Evolutionary conservation across 2,329 filamentous ascomycete species (phyloP).

Genomic region (Dactylellina drechsleri): DNA sequence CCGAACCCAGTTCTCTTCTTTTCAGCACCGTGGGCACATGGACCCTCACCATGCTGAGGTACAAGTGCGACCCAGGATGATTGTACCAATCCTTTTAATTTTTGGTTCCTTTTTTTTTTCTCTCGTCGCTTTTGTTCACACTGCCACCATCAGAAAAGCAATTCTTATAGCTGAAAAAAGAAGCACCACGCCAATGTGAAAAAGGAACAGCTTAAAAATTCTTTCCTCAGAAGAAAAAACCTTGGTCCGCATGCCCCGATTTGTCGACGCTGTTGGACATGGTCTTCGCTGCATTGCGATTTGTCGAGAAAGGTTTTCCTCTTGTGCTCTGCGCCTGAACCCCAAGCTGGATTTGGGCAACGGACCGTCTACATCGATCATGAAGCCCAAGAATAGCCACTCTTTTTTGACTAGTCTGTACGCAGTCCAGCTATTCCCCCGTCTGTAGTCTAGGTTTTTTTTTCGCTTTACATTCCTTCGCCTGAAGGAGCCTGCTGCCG

Average conservation of each 20-base stretch:
- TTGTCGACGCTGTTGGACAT: slow-evolving; percentile 39
- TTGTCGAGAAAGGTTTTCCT: slow-evolving; percentile 41
- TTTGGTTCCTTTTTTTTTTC: background rate
- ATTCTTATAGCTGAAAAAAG: slow-evolving; percentile 53
- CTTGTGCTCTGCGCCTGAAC: slow-evolving; percentile 3
- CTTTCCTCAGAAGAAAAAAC: slow-evolving; percentile 25
- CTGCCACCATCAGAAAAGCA: slow-evolving; percentile 53
- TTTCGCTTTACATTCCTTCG: slow-evolving; percentile 24
- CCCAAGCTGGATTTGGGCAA: slow-evolving; percentile 43
- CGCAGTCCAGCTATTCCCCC: slow-evolving; percentile 39
- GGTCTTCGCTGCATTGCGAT: slow-evolving; percentile 33
- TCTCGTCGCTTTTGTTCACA: slow-evolving; percentile 14
- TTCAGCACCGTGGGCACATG: slow-evolving; percentile 50
- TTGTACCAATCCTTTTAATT: slow-evolving; percentile 21
- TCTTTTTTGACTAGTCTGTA: slow-evolving; percentile 13
- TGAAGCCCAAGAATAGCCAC: slow-evolving; percentile 46
- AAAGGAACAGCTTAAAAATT: slow-evolving; percentile 53
- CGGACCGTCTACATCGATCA: slow-evolving; percentile 52
- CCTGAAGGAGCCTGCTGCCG: slow-evolving; percentile 42
- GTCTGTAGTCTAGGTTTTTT: slow-evolving; percentile 21
- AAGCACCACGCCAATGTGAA: slow-evolving; percentile 51
- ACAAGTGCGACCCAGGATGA: slow-evolving; percentile 35
- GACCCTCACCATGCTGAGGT: slow-evolving; percentile 51
- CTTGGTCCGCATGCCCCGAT: slow-evolving; percentile 54
- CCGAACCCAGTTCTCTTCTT: slow-evolving; percentile 28